These are phyloP conservation scores for Alternaria tenuissima DNA, from an alignment of 2,329 filamentous ascomycete species.

Conservation along the genomic window DNA sequence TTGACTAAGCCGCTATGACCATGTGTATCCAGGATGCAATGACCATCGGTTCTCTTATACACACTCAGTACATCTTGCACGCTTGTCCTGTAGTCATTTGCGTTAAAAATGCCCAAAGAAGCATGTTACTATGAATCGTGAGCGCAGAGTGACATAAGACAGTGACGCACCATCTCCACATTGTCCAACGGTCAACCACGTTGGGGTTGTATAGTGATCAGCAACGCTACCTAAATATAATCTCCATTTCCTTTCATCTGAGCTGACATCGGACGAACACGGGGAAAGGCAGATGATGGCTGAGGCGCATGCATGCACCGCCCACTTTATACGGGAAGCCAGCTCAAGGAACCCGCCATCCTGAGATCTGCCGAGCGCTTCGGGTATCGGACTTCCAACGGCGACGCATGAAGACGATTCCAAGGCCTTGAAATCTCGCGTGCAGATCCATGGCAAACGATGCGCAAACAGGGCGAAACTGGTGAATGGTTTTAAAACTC, in stretches of 20 bases:
- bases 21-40: too few relatives aligned
- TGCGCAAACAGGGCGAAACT: slow-evolving; percentile 6
- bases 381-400: slow-evolving; percentile 3
- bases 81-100: too few relatives aligned
- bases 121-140: not conserved
- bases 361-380: not conserved
- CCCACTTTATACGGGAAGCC: not conserved
- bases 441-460: not conserved
- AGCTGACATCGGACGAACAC: slow-evolving; percentile 3
- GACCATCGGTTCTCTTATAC: too few relatives aligned
- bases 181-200: not conserved
- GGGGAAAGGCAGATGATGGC: not conserved
- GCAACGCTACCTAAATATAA: slow-evolving; percentile 2
- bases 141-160: not conserved
- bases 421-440: not conserved
- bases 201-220: not conserved
- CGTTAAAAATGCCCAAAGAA: too few relatives aligned
- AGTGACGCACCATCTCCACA: not conserved
- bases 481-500: slow-evolving; percentile 28
- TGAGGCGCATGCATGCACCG: not conserved
- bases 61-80: too few relatives aligned
- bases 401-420: not conserved
- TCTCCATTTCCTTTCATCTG: not conserved
- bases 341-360: not conserved
- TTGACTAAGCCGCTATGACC: not conserved